These are phyloP conservation scores for Coffea eugenioides DNA, from an alignment of 257 asterid species.

Conservation along the genomic window DNA sequence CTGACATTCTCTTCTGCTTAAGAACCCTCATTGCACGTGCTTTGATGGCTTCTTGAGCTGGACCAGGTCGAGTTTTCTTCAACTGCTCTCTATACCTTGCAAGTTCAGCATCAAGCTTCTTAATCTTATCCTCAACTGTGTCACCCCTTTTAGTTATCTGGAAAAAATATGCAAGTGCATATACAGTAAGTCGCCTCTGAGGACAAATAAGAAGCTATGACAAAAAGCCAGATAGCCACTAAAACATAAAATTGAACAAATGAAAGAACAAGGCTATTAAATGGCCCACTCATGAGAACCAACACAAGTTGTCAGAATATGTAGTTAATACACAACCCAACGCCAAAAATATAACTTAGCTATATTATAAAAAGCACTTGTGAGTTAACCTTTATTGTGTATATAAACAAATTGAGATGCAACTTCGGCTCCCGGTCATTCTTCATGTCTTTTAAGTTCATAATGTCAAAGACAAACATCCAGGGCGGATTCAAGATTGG, in stretches of 20 bases:
- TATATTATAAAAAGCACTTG: too few species aligned
- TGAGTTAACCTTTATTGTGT: too few species aligned
- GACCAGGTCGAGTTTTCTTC: slow-evolving; percentile 94
- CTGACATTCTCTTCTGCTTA: slow-evolving; percentile 91
- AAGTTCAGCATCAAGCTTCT: slow-evolving; percentile 79
- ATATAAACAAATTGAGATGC: neutral
- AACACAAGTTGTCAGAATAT: neutral
- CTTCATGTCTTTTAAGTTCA: neutral
- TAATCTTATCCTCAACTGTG: slow-evolving; percentile 78
- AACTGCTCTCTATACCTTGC: slow-evolving; percentile 80
- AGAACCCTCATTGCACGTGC: slow-evolving; percentile 98
- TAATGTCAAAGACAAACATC: neutral
- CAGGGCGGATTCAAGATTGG: neutral
- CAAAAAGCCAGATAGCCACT: neutral
- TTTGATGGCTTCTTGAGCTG: slow-evolving; percentile 95
- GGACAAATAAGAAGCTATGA: neutral
- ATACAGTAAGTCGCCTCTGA: neutral
- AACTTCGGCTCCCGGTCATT: neutral
- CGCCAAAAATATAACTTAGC: too few species aligned
- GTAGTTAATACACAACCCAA: neutral
- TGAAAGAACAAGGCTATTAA: neutral
- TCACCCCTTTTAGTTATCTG: slow-evolving; percentile 97
- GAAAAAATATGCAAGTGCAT: neutral
- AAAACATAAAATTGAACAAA: neutral
- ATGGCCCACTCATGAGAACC: neutral